A percentile compares a stretch with the other conserved stretches of the same genome.
Evolutionary conservation across 345 rosid species (phyloP).

Genomic region (Zanthoxylum bungeanum): DNA sequence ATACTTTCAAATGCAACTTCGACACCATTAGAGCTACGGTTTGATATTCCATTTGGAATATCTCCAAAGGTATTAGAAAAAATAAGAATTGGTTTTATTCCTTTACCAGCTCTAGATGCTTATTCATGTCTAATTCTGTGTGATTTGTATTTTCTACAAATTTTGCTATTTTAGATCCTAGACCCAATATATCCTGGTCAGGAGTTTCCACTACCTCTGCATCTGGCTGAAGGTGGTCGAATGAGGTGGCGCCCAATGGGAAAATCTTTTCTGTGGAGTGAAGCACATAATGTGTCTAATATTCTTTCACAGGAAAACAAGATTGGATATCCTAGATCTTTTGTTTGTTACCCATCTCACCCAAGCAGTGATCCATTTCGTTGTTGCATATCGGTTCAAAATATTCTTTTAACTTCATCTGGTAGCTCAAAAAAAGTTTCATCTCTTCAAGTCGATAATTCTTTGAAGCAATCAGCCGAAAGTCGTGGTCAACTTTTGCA

Average conservation of each 20-base stretch:
- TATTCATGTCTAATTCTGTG: not conserved
- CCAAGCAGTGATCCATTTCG: constrained; percentile 88
- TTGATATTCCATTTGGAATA: constrained; percentile 92
- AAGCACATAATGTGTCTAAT: constrained; percentile 69
- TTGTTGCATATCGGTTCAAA: constrained; percentile 75
- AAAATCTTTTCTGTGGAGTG: constrained; percentile 87
- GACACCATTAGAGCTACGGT: constrained; percentile 80
- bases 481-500: constrained; percentile 28
- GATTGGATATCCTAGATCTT: constrained; percentile 73
- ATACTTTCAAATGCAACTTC: constrained; percentile 71
- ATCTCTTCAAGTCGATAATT: constrained; percentile 18
- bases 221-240: constrained; percentile 88
- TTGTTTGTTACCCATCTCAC: constrained; percentile 91
- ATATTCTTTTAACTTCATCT: constrained; percentile 51
- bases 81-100: not conserved
- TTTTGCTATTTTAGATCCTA: constrained; percentile 52
- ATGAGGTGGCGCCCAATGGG: constrained; percentile 92
- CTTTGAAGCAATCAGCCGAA: constrained; percentile 30
- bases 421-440: constrained; percentile 30
- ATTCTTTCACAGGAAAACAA: constrained; percentile 76
- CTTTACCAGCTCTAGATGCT: not conserved
- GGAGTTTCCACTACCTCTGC: constrained; percentile 85
- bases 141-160: constrained; percentile 4
- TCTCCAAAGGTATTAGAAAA: constrained; percentile 69
- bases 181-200: constrained; percentile 91